Evolutionary conservation across 306 rosid genomes (phyloP).

Genomic region (Fragaria nilgerrensis): DNA sequence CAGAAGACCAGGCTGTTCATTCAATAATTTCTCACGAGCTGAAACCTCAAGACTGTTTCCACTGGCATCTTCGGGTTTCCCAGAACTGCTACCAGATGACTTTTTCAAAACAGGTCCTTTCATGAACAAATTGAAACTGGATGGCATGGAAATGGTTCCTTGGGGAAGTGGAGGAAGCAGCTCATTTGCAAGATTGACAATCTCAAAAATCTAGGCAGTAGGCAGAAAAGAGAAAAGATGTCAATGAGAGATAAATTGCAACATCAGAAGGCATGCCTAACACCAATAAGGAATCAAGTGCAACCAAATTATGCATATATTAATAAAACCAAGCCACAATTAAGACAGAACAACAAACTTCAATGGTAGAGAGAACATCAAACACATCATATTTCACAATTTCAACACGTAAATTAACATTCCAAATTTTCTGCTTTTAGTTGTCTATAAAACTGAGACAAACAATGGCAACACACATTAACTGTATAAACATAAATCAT

Average conservation of each 20-base stretch:
- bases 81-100: conserved; percentile 66
- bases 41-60: conserved; percentile 67
- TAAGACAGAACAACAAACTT: background rate
- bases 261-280: background rate
- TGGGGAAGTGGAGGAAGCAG: conserved; percentile 94
- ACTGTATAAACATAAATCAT: background rate
- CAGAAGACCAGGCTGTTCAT: conserved; percentile 90
- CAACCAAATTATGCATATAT: background rate
- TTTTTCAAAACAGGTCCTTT: conserved; percentile 72
- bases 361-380: background rate
- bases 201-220: conserved; percentile 74
- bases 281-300: background rate
- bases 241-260: background rate
- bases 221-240: conserved; percentile 1
- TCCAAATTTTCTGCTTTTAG: background rate
- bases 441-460: background rate
- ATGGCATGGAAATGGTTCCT: conserved; percentile 82
- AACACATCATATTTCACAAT: background rate
- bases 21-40: conserved; percentile 86
- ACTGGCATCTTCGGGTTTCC: conserved; percentile 70
- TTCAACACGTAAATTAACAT: background rate
- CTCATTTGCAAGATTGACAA: conserved; percentile 94
- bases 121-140: conserved; percentile 60
- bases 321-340: background rate
- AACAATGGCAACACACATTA: background rate